Percentiles rank a stretch among this genome's conserved stretches.
These are phyloP conservation scores for Wickerhamiella brachini DNA, from an alignment of 805 yeast species.

Conservation along the genomic window DNA sequence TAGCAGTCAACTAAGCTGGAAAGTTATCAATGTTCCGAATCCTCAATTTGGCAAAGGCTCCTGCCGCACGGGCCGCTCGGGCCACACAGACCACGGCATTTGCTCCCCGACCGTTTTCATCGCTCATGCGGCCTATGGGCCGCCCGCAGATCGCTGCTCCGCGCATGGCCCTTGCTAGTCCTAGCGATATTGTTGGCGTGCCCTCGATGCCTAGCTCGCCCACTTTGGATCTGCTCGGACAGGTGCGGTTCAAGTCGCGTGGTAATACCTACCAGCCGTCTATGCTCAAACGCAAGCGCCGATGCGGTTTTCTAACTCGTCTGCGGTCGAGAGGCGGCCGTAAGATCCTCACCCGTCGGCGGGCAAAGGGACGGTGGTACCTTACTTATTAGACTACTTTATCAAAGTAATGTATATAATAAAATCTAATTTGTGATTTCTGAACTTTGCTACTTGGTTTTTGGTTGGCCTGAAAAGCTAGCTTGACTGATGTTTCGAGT, in stretches of 20 bases:
- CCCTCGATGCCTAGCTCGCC: not conserved
- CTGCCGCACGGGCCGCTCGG: not conserved
- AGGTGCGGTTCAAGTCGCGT: constrained; percentile 41
- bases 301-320: constrained; percentile 79
- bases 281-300: constrained; percentile 77
- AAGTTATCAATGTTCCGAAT: not conserved
- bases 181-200: not conserved
- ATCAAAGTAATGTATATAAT: too few species aligned
- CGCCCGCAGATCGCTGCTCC: not conserved
- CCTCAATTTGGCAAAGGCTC: not conserved
- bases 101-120: not conserved
- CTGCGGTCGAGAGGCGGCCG: constrained; percentile 62
- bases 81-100: not conserved
- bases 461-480: too few species aligned
- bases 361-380: constrained; percentile 87
- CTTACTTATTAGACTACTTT: constrained; percentile 45
- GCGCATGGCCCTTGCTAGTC: not conserved
- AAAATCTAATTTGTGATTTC: too few species aligned
- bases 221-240: constrained; percentile 4
- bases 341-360: constrained; percentile 63
- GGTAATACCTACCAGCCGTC: constrained; percentile 95
- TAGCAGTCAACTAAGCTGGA: too few species aligned
- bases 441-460: too few species aligned
- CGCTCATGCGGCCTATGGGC: not conserved
- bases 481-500: too few species aligned